phyloP scores from a whole-genome alignment of 1,284 basidiomycete species.

The Cutaneotrichosporon sp. region DNA sequence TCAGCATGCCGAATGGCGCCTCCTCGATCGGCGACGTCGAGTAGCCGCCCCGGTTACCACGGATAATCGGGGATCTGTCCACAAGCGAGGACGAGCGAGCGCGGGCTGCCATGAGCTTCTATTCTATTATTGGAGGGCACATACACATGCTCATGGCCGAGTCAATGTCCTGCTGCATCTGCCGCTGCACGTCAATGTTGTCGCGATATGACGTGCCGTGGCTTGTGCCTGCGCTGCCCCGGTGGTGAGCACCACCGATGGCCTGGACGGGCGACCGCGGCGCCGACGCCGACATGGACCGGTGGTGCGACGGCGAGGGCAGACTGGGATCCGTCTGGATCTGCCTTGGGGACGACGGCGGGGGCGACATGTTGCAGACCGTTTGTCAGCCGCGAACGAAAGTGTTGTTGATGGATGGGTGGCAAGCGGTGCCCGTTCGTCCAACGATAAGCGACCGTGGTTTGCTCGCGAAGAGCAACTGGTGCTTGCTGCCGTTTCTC shows the following conservation, averaged over 20 bases:
- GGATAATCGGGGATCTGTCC: slow-evolving; percentile 23
- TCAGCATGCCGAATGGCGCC: slow-evolving; percentile 45
- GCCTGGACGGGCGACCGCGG: slow-evolving; percentile 31
- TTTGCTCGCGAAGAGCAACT: too few relatives aligned
- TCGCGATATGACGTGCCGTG: slow-evolving; percentile 20
- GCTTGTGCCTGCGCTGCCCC: background rate
- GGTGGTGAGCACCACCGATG: slow-evolving; percentile 11
- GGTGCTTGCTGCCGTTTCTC: too few relatives aligned
- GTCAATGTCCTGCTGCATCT: slow-evolving; percentile 46
- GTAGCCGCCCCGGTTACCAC: slow-evolving; percentile 25
- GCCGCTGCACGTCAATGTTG: slow-evolving; percentile 32
- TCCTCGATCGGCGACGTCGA: slow-evolving; percentile 44
- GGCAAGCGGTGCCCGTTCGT: too few relatives aligned
- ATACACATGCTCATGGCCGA: slow-evolving; percentile 45
- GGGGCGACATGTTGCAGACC: slow-evolving; percentile 7
- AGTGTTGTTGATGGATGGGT: too few relatives aligned
- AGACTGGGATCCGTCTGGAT: slow-evolving; percentile 25
- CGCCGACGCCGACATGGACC: slow-evolving; percentile 15
- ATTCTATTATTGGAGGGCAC: slow-evolving; percentile 9
- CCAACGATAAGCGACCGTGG: too few relatives aligned
- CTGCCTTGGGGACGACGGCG: slow-evolving; percentile 30
- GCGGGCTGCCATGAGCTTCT: slow-evolving; percentile 26
- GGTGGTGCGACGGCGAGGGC: slow-evolving; percentile 15
- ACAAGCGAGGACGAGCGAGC: slow-evolving; percentile 40
- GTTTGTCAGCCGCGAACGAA: too few relatives aligned